Evolutionary conservation across 768 basidiomycete genomes (phyloP), one percentile per base, ranked within the genome.

Genomic region (Podaxis pistillaris): DNA sequence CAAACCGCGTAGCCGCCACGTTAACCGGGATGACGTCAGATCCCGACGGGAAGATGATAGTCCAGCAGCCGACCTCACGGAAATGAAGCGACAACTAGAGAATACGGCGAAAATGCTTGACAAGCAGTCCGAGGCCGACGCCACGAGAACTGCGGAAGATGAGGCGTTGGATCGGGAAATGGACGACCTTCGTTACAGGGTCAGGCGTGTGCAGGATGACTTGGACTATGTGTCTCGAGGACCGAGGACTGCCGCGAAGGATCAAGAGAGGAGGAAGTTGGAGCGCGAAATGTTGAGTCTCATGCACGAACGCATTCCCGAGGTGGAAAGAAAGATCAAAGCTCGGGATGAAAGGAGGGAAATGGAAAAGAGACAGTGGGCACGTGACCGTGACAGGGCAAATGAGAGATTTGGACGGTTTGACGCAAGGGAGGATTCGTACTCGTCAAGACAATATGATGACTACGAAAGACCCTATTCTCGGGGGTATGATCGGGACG

Each of bases 131-230:
- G 86, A 87, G n/a, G 86, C 81, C 19, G 86, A 85, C 58, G 84
- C 84, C 0, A 68, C 77, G 2, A 78, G 84, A 47, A 87, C 89
- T 0, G 85, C 79, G 2, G 95, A 96, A 64, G 95, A 98, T 68
- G 95, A 97, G 60, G 90, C 83, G 55, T 80, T 99, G n/a, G 93
- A 96, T 58, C 83, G 89, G 50, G 97, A 98, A 74, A 82, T 97
- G 76, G 85, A 89, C 6, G 93, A 96, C 66, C 77, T 99, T 52
- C 86, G 85, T 49, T 93, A 93, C 69, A 85, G 90, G 30, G 93
- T 97, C 51, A 86, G 87, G 70, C 80, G 95, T 22, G 83, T 99
- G 3, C 89, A 93, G 70, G 94, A 97, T 55, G 96, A 98, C 72
- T 78, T 99, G 33, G 94, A 97, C 46, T 92, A 95, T 66, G 86